Evolutionary conservation across 768 basidiomycete species (phyloP), one percentile per base, ranked within the genome.

Genomic region (Lactarius evosmus): DNA sequence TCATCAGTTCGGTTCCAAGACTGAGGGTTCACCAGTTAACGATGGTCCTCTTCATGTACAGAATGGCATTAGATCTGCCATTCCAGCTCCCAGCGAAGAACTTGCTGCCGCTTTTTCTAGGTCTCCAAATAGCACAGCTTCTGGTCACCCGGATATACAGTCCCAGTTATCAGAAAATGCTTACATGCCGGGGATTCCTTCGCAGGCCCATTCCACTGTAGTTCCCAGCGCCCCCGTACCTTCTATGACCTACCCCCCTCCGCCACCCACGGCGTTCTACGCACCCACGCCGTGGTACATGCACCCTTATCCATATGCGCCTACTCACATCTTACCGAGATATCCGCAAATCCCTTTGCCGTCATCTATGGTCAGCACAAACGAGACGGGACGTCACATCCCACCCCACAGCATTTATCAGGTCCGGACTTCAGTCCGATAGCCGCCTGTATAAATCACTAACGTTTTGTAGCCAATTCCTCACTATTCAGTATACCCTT

Each of bases 301-400:
- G 55, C 66, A 60, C 34, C 58, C 54, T 22, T 68, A 68, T 58
- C 54, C 58, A 22, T 68, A 67, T 50, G 49, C 36, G 5, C 58
- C 56, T 81, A 74, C 81, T 29, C 63, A 61, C 25, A 30, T 65
- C 32, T 76, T 83, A 50, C 79, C 80, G 4, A 50, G 60, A 41
- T 85, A 83, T 71, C 76, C 82, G 19, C 67, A 29, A 75, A 77
- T 63, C 12, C 57, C 56, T 25, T 36, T 63, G 34, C 25, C 56
- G 17, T 7, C 56, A 6, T n/a, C 62, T 30, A 30, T 58, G 41
- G 56, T 55, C 25, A 27, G 27, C n/a, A 40, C 51, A 22, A 63
- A 54, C 27, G 65, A 64, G 34, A n/a, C 44, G 30, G 32, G 65
- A 38, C 65, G 46, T 22, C 44, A 29, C 32, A 7, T 53, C 12